phyloP scores from a whole-genome alignment of 106 monocot genomes.

The Cymbidium sinense region DNA sequence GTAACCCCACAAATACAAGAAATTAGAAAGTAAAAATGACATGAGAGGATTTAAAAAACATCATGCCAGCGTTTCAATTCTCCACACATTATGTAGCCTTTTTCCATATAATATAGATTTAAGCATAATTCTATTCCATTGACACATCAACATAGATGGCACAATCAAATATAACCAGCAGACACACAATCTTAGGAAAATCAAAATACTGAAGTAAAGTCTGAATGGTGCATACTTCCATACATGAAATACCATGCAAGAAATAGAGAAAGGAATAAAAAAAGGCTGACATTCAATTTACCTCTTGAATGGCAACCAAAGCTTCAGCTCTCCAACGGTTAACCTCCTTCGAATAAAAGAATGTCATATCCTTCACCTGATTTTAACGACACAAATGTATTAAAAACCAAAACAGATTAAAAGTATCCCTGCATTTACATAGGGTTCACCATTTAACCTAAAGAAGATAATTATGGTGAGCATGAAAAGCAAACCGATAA shows the following conservation, averaged over 20 bases:
- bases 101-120: background rate
- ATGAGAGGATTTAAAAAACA: no score
- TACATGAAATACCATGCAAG: background rate
- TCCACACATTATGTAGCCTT: background rate
- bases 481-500: background rate
- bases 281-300: background rate
- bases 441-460: background rate
- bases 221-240: background rate
- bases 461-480: background rate
- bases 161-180: background rate
- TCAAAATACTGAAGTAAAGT: background rate
- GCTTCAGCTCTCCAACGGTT: constrained; percentile 20
- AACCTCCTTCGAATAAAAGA: constrained; percentile 4
- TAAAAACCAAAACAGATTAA: background rate
- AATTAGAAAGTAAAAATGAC: no score
- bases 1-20: no score
- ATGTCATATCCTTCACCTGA: constrained; percentile 14
- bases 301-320: constrained; percentile 19
- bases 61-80: no score
- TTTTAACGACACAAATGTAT: background rate
- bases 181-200: background rate
- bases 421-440: background rate
- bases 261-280: background rate
- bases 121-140: background rate
- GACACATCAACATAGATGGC: background rate